Evolutionary conservation across 2,329 filamentous ascomycete genomes (phyloP).

Genomic region (Sclerotinia glacialis): DNA sequence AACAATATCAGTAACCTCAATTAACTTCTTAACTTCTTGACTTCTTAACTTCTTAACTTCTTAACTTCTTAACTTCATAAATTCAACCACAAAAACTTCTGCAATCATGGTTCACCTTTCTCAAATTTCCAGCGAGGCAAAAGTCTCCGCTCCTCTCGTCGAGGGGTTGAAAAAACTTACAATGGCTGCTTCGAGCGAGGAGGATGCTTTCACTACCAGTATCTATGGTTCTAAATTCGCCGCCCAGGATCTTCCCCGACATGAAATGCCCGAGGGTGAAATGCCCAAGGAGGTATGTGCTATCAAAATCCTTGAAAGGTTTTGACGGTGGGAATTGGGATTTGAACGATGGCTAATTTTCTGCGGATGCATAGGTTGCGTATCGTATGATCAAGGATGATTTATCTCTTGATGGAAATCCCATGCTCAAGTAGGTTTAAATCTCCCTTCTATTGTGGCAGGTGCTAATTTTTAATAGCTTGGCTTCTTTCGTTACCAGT

Average conservation of each 20-base stretch:
- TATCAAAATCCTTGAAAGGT: too few relatives aligned
- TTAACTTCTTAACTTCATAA: background rate
- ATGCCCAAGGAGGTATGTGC: conserved; percentile 76
- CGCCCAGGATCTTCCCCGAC: conserved; percentile 71
- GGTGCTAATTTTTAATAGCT: conserved; percentile 46
- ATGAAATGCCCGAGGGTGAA: conserved; percentile 83
- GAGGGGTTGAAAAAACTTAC: conserved; percentile 48
- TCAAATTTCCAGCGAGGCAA: conserved; percentile 40
- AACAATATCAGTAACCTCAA: background rate
- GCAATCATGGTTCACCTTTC: conserved; percentile 50
- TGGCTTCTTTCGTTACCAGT: conserved; percentile 94
- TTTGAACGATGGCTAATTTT: background rate
- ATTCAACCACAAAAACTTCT: conserved; percentile 14
- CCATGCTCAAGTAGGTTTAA: conserved; percentile 69
- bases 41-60: background rate
- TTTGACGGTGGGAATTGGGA: too few relatives aligned
- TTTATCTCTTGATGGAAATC: conserved; percentile 85
- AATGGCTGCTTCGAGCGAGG: conserved; percentile 36
- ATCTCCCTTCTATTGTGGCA: too few relatives aligned
- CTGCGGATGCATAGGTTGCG: conserved; percentile 61
- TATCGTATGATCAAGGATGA: conserved; percentile 97
- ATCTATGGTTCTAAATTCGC: conserved; percentile 90
- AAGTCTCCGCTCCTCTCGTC: conserved; percentile 34
- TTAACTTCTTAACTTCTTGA: background rate
- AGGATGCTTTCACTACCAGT: conserved; percentile 36